These are phyloP conservation scores for Passalora sequoiae DNA, from an alignment of 2,329 filamentous ascomycete species.

Conservation along the genomic window DNA sequence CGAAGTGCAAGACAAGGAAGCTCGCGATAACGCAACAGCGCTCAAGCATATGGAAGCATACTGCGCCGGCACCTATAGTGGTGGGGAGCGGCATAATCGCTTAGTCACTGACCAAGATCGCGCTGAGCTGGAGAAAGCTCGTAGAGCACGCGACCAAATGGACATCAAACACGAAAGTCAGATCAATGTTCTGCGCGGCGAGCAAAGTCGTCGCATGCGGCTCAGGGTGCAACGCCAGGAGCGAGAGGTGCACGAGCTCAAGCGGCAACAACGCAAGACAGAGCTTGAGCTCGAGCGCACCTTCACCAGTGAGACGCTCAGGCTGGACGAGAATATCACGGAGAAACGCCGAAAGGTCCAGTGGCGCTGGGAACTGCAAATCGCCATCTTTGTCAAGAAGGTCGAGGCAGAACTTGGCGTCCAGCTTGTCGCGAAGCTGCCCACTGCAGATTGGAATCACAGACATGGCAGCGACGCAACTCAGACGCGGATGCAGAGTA, in stretches of 20 bases:
- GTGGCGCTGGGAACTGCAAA: constrained; percentile 38
- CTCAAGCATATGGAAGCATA: constrained; percentile 47
- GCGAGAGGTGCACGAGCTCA: constrained; percentile 36
- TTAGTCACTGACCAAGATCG: constrained; percentile 43
- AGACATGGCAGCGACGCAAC: background rate
- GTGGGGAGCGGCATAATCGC: constrained; percentile 31
- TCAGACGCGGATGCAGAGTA: background rate
- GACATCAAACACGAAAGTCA: constrained; percentile 41
- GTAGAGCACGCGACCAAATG: constrained; percentile 36
- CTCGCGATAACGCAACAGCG: constrained; percentile 41
- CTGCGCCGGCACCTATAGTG: constrained; percentile 37
- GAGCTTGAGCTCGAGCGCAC: constrained; percentile 32
- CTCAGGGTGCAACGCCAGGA: constrained; percentile 37
- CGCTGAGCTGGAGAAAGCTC: constrained; percentile 40
- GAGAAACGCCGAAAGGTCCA: constrained; percentile 31
- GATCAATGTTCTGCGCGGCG: constrained; percentile 44
- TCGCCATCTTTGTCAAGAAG: constrained; percentile 37
- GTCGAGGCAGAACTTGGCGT: constrained; percentile 15
- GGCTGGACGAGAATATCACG: constrained; percentile 27
- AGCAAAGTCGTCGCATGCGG: constrained; percentile 39
- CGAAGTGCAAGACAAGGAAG: constrained; percentile 38
- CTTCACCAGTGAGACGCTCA: constrained; percentile 19
- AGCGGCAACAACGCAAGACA: constrained; percentile 32
- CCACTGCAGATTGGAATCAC: constrained; percentile 15
- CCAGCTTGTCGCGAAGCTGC: constrained; percentile 8